A percentile compares a stretch with the other conserved stretches of the same genome.
Evolutionary conservation across 225 moss, liverwort and hornwort species (phyloP).

Genomic region (Thuidium tamariscinum): DNA sequence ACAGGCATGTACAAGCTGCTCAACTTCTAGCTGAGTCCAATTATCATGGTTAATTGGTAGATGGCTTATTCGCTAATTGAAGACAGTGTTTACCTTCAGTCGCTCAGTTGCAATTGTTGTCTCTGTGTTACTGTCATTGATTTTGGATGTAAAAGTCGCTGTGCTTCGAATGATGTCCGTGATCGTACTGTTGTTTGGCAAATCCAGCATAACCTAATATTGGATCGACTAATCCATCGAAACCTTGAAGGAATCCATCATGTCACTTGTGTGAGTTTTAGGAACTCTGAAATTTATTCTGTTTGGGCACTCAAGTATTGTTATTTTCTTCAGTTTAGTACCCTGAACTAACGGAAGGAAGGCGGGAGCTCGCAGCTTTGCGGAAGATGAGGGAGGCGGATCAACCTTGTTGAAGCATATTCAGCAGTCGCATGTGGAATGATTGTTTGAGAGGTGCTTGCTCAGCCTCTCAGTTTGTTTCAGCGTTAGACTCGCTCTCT

Average conservation of each 20-base stretch:
- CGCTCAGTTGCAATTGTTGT: not conserved
- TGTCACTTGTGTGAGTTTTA: not conserved
- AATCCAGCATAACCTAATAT: not conserved
- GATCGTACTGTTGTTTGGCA: not conserved
- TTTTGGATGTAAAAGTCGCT: not conserved
- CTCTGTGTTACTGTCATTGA: not conserved
- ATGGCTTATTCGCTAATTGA: not conserved
- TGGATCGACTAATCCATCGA: not conserved
- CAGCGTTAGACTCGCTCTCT: not conserved
- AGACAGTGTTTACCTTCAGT: not conserved
- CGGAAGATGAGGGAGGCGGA: slow-evolving; percentile 3
- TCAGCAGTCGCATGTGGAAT: slow-evolving; percentile 5
- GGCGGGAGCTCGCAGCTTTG: slow-evolving; percentile 10
- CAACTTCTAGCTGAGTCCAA: not conserved
- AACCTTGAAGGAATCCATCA: not conserved
- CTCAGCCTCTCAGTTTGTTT: not conserved
- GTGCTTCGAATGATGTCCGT: not conserved
- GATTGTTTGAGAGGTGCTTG: slow-evolving; percentile 28
- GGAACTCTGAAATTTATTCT: not conserved
- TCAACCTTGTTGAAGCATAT: not conserved
- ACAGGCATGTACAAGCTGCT: not conserved
- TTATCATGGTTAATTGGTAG: not conserved
- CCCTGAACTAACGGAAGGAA: slow-evolving; percentile 47
- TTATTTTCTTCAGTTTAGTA: slow-evolving; percentile 22
- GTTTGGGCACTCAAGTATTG: not conserved